Base-by-base conservation (phyloP, 1,139 yeast genomes). In the Kodamaea suecica region DNA sequence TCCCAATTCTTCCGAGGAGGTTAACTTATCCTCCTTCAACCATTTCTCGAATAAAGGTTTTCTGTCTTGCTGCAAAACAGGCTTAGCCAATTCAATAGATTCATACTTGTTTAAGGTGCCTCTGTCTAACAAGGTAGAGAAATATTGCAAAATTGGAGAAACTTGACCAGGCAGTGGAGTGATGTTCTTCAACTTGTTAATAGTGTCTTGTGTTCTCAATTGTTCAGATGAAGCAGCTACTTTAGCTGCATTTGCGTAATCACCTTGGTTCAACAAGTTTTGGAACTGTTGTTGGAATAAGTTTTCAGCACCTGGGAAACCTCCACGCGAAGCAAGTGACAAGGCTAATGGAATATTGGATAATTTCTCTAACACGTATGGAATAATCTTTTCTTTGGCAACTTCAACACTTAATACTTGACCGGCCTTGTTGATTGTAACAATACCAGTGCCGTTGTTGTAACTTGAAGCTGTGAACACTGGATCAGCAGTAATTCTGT, bases 161-260 rank as follows among this genome's bases (percentile, higher is more conserved):
- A 88, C 85, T 54, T 87, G 90, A 33, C 98, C 98, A 29, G 96
- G 96, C 44, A 87, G 84, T n/a, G 96, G 87, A 47, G 94, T 95
- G 42, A 92, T 74, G 53, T 80, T 80, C 65, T 92, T 92, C 68
- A 94, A 79, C 62, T 88, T 86, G 63, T 88, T 84, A 55, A 94
- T 90, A 27, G 98, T 92, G 45, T 86, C 95, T 43, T 86, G 95
- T 31, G 96, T 90, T 69, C 99, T 82, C 63, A 94, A 73, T 55
- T 88, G 88, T 40, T 88, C 92, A 12, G 96, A 86, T 26, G 95
- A 83, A 15, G 98, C 98, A 31, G 98, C 98, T 40, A 92, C 87
- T 65, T 87, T 88, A 31, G 97, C 98, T 35, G 98, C 98, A 53
- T 82, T 83, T 40, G 81, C 71, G 56, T 88, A 92, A 57, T 88